These are phyloP conservation scores for Sodiomyces alkalinus DNA, from an alignment of 2,329 filamentous ascomycete species.

Conservation along the genomic window DNA sequence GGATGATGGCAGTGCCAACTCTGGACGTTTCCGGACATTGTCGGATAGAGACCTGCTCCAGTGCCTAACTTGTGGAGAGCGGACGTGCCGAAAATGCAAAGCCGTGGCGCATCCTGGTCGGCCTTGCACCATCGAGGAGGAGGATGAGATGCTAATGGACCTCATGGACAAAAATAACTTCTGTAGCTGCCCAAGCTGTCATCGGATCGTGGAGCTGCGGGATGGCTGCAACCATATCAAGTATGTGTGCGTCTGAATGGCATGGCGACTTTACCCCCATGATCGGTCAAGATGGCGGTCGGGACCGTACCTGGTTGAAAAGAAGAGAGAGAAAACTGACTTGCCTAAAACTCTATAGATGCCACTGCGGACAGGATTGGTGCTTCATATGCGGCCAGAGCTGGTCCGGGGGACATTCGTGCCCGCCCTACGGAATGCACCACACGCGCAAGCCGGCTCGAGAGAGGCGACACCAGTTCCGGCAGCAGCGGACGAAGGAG, in stretches of 20 bases:
- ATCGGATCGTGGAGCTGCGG: conserved; percentile 41
- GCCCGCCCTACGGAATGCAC: not conserved
- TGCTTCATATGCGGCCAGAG: conserved; percentile 6
- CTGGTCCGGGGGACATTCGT: not conserved
- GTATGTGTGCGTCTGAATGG: conserved; percentile 16
- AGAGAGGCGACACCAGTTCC: not conserved
- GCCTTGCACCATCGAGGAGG: conserved; percentile 6
- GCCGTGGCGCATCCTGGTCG: conserved; percentile 5
- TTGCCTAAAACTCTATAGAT: conserved; percentile 3
- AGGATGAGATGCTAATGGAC: conserved; percentile 17
- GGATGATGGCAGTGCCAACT: not conserved
- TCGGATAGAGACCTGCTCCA: too few relatives aligned
- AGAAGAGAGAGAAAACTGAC: not conserved
- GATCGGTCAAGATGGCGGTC: not conserved
- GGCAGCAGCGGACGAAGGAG: not conserved
- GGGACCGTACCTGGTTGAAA: too few relatives aligned
- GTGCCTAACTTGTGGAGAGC: conserved; percentile 5
- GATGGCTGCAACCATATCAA: conserved; percentile 54
- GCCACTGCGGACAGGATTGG: conserved; percentile 5
- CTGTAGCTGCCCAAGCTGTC: conserved; percentile 40
- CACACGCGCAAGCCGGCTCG: not conserved
- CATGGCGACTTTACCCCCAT: not conserved
- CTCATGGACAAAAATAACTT: conserved; percentile 36
- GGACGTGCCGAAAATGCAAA: conserved; percentile 5
- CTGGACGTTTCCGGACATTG: too few relatives aligned